A percentile compares a stretch with the other conserved stretches of the same genome.
phyloP scores from a whole-genome alignment of 352 stramenopile genomes.

The Globisporangium ultimum region DNA sequence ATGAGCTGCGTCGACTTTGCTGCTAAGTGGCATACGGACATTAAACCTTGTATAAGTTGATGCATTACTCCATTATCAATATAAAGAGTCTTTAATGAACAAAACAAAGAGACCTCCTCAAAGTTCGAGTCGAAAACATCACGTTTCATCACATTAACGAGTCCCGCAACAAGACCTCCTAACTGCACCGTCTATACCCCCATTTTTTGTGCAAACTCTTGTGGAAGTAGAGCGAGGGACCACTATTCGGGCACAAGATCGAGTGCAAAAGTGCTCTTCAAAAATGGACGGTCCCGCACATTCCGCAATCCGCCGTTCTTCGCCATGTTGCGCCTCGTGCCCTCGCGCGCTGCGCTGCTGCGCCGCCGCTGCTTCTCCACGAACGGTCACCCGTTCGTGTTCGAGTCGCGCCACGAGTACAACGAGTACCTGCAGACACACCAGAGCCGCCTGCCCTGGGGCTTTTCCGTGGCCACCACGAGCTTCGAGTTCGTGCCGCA shows the following conservation, averaged over 20 bases:
- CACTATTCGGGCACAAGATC: not conserved
- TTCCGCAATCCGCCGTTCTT: not conserved
- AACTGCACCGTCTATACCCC: too few species aligned
- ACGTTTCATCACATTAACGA: too few species aligned
- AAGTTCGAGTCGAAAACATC: too few species aligned
- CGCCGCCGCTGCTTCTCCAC: slow-evolving; percentile 34
- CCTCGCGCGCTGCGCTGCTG: slow-evolving; percentile 17
- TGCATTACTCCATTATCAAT: too few species aligned
- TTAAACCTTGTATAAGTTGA: too few species aligned
- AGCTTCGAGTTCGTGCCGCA: slow-evolving; percentile 81
- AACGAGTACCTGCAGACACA: slow-evolving; percentile 67
- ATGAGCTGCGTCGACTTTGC: too few species aligned
- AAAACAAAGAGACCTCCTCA: too few species aligned
- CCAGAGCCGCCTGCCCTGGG: slow-evolving; percentile 82
- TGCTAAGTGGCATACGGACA: too few species aligned
- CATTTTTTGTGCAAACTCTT: not conserved
- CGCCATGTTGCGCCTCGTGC: slow-evolving; percentile 16
- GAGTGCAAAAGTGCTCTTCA: not conserved
- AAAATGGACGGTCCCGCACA: not conserved
- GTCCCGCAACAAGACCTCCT: too few species aligned
- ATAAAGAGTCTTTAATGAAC: too few species aligned
- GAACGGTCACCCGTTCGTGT: slow-evolving; percentile 63
- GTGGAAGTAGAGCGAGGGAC: not conserved
- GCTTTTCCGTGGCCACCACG: slow-evolving; percentile 81
- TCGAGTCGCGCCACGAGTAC: slow-evolving; percentile 83